These are phyloP conservation scores for Melocanna baccifera DNA, from an alignment of 176 grass and related monocot species.

Conservation along the genomic window DNA sequence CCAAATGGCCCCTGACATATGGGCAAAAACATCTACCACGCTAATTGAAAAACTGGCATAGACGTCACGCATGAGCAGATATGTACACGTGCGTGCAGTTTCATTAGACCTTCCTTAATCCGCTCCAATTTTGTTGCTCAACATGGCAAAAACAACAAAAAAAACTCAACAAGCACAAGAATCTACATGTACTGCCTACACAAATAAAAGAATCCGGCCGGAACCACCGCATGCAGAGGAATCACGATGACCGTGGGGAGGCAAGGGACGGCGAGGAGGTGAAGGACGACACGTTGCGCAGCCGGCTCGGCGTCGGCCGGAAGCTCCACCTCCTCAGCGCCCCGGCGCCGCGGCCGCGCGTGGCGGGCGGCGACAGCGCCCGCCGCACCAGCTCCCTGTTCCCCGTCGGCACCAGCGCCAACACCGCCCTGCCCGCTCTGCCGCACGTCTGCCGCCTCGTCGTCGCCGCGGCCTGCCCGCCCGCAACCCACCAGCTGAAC, in stretches of 20 bases:
- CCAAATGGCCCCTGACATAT: no score
- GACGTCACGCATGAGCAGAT: neutral
- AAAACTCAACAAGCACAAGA: neutral
- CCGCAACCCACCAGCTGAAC: constrained; percentile 24
- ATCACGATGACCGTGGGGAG: constrained; percentile 31
- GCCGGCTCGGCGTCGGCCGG: constrained; percentile 59
- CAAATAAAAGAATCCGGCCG: neutral
- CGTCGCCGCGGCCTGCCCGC: neutral
- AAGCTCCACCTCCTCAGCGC: constrained; percentile 61
- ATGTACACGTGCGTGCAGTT: neutral
- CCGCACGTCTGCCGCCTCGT: constrained; percentile 16
- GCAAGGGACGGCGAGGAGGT: neutral
- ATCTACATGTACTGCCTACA: neutral
- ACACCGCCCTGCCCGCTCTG: constrained; percentile 15
- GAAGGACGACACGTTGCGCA: constrained; percentile 47
- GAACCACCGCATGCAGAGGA: neutral
- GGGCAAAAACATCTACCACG: no score
- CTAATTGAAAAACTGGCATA: neutral
- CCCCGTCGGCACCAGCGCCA: constrained; percentile 32
- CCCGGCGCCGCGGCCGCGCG: constrained; percentile 14
- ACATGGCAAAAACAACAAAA: neutral
- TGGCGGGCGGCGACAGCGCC: constrained; percentile 51
- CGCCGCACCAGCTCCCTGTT: constrained; percentile 68
- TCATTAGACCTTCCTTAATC: neutral
- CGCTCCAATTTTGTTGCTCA: neutral